phyloP scores from a whole-genome alignment of 768 basidiomycete species.

The Auriscalpium vulgare region DNA sequence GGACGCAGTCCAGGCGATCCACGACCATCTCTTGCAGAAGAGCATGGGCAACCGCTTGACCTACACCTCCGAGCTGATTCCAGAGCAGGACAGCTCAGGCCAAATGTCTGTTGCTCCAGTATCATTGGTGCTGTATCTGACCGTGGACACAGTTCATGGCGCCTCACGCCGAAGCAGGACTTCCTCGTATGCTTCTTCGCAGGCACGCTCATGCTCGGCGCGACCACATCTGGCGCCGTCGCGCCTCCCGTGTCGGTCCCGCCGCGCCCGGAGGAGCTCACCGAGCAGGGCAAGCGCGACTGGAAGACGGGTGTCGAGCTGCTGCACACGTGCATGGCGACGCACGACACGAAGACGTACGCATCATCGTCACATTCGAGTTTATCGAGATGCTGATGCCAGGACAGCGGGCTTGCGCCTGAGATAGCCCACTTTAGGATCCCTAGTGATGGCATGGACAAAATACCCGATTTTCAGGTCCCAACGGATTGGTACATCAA shows the following conservation, averaged over 20 bases:
- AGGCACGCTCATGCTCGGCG: constrained; percentile 86
- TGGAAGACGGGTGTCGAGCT: constrained; percentile 79
- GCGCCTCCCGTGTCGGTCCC: constrained; percentile 54
- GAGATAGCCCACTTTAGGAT: constrained; percentile 86
- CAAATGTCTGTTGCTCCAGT: constrained; percentile 26
- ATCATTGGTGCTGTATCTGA: background rate
- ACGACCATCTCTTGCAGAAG: constrained; percentile 61
- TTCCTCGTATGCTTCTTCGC: constrained; percentile 94
- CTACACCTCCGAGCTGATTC: constrained; percentile 79
- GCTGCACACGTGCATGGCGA: constrained; percentile 81
- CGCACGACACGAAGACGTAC: constrained; percentile 77
- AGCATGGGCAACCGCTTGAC: constrained; percentile 51
- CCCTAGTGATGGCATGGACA: constrained; percentile 45
- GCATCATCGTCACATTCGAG: constrained; percentile 19
- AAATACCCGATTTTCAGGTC: constrained; percentile 25
- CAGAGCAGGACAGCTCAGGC: constrained; percentile 32
- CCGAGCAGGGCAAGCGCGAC: constrained; percentile 57
- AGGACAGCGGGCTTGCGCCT: constrained; percentile 67
- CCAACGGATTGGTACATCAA: constrained; percentile 89
- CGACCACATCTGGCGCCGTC: constrained; percentile 56
- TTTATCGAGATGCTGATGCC: background rate
- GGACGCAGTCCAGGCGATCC: constrained; percentile 76
- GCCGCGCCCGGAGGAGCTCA: constrained; percentile 55
- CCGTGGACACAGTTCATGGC: constrained; percentile 48
- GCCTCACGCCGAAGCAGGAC: constrained; percentile 81